Conservation (phyloP, 768 basidiomycete genomes). For the Suillus occidentalis region DNA sequence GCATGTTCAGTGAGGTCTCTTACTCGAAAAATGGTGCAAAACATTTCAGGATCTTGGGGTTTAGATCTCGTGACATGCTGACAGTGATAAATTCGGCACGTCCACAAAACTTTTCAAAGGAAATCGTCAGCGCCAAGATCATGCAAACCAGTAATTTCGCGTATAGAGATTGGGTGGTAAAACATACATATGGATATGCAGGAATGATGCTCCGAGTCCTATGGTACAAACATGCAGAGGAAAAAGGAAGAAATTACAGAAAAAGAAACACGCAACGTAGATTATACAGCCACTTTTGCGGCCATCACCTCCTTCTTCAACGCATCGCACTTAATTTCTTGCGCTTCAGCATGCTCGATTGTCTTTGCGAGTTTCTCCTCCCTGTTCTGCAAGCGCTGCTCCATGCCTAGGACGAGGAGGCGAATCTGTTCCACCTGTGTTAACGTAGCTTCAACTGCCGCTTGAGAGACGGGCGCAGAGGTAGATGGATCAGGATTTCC, state of each 20-base stretch:
- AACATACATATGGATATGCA: slow-evolving; percentile 2
- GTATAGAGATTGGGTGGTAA: neutral
- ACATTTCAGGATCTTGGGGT: too few relatives aligned
- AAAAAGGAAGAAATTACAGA: neutral
- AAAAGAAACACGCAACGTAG: slow-evolving; percentile 4
- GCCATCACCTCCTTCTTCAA: slow-evolving; percentile 41
- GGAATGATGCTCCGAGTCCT: slow-evolving; percentile 4
- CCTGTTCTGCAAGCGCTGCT: slow-evolving; percentile 62
- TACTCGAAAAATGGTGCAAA: neutral
- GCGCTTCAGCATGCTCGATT: slow-evolving; percentile 59
- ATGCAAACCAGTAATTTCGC: neutral
- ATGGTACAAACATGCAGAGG: neutral
- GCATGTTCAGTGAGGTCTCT: neutral
- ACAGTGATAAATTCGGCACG: too few relatives aligned
- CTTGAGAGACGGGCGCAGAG: slow-evolving; percentile 20
- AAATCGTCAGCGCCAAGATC: neutral
- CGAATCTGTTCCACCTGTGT: slow-evolving; percentile 71
- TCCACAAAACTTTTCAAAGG: neutral
- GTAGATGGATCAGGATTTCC: slow-evolving; percentile 16
- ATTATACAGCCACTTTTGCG: slow-evolving; percentile 19
- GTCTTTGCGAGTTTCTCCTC: slow-evolving; percentile 63
- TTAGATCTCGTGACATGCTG: too few relatives aligned
- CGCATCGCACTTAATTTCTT: slow-evolving; percentile 54
- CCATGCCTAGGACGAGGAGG: slow-evolving; percentile 71
- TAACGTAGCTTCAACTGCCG: slow-evolving; percentile 40